These are phyloP conservation scores for Trypanosoma congolense DNA, from an alignment of 208 protist genomes.

Conservation along the genomic window DNA sequence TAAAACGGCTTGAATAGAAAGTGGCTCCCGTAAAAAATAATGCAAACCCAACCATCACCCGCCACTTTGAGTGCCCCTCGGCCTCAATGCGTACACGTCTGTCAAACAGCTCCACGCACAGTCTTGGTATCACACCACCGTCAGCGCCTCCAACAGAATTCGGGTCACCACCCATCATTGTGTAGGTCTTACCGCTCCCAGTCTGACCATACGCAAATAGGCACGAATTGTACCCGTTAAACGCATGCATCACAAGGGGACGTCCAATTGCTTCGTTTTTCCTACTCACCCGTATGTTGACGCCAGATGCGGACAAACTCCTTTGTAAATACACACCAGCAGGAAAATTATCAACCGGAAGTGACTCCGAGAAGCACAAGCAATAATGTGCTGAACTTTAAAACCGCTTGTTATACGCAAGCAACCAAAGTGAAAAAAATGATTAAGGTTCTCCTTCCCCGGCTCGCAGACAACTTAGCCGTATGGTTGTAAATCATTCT, in stretches of 20 bases:
- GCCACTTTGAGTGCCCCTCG: constrained; percentile 27
- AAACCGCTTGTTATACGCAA: too few species aligned
- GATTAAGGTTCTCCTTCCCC: too few species aligned
- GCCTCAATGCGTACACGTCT: constrained; percentile 11
- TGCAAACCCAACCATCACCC: constrained; percentile 51
- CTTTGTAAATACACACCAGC: too few species aligned
- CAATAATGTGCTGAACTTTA: too few species aligned
- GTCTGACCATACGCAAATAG: constrained; percentile 67
- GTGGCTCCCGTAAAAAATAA: constrained; percentile 1
- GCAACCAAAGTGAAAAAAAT: too few species aligned
- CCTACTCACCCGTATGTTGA: constrained; percentile 20
- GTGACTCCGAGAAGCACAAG: too few species aligned
- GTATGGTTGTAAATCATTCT: too few species aligned
- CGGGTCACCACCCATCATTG: constrained; percentile 33
- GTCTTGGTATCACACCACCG: constrained; percentile 26
- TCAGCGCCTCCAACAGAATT: constrained; percentile 25
- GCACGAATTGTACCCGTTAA: constrained; percentile 63
- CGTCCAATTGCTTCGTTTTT: constrained; percentile 39
- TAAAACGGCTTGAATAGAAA: neutral
- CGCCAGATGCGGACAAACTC: too few species aligned
- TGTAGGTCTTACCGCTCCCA: constrained; percentile 54
- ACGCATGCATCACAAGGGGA: constrained; percentile 40
- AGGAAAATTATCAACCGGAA: too few species aligned
- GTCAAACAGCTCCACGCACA: constrained; percentile 23
- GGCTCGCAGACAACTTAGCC: too few species aligned